A percentile compares a stretch with the other conserved stretches of the same genome.
These are phyloP conservation scores for Zygosaccharomyces pseudorouxii DNA, from an alignment of 805 yeast genomes.

Conservation along the genomic window DNA sequence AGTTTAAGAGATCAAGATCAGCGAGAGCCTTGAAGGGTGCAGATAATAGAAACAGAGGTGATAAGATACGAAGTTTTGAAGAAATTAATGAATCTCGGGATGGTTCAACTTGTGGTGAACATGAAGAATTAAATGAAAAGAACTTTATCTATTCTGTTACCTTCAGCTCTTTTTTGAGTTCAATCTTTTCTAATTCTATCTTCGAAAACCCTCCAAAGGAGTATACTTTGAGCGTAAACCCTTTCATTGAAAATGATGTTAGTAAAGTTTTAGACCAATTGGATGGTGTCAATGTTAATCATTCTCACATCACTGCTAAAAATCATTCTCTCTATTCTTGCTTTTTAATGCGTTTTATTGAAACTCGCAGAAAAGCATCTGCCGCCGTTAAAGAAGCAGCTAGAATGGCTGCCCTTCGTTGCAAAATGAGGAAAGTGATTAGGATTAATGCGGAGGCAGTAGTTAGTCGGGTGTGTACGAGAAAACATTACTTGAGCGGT, in stretches of 20 bases:
- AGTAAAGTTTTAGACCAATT: neutral
- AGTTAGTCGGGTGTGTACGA: neutral
- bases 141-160: neutral
- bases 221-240: neutral
- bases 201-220: neutral
- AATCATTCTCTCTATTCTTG: neutral
- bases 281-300: neutral
- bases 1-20: neutral
- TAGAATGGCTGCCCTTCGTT: neutral
- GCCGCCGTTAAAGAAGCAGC: neutral
- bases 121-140: neutral
- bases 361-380: neutral
- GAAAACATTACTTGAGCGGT: neutral
- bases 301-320: neutral
- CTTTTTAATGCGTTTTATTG: neutral
- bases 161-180: neutral
- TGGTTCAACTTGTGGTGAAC: neutral
- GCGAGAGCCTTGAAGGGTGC: neutral
- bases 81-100: neutral
- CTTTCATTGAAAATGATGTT: neutral
- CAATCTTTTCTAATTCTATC: neutral
- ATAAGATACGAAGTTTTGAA: neutral
- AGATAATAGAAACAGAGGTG: neutral
- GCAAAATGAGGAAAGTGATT: neutral
- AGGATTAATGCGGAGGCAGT: neutral